phyloP scores from a whole-genome alignment of 495 filamentous ascomycete species.

The Paragyromitra xinjiangensis region DNA sequence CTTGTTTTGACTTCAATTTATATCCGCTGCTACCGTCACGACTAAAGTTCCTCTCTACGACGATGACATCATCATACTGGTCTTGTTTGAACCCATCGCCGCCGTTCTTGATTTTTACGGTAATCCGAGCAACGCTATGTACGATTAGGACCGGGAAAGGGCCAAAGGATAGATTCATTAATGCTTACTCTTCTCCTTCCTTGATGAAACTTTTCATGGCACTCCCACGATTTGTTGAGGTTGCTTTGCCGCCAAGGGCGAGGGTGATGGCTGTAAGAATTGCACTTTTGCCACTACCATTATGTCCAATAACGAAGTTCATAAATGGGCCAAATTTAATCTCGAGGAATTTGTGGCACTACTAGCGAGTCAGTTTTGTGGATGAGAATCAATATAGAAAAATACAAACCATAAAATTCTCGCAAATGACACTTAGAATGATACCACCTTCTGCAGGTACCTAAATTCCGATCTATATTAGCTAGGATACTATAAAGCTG shows the following conservation, averaged over 20 bases:
- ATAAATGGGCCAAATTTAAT: slow-evolving; percentile 88
- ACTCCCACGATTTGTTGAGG: slow-evolving; percentile 91
- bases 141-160: slow-evolving; percentile 42
- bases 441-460: slow-evolving; percentile 54
- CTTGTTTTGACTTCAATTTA: slow-evolving; percentile 79
- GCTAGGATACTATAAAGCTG: background rate
- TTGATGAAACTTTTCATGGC: slow-evolving; percentile 93
- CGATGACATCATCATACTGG: slow-evolving; percentile 83
- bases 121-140: slow-evolving; percentile 64
- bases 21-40: slow-evolving; percentile 80
- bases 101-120: slow-evolving; percentile 91
- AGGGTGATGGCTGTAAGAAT: slow-evolving; percentile 93
- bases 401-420: slow-evolving; percentile 56
- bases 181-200: slow-evolving; percentile 75
- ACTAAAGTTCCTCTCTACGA: slow-evolving; percentile 87
- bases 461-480: slow-evolving; percentile 13
- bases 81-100: slow-evolving; percentile 84
- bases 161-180: slow-evolving; percentile 48
- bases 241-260: slow-evolving; percentile 93
- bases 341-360: slow-evolving; percentile 86
- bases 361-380: slow-evolving; percentile 81
- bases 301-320: slow-evolving; percentile 97
- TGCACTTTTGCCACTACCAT: slow-evolving; percentile 98
- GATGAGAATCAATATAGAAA: slow-evolving; percentile 69
- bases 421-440: slow-evolving; percentile 52